Evolutionary conservation across 1,139 yeast genomes (phyloP), one percentile per base, ranked within the genome.

Genomic region (Pichia inconspicua): DNA sequence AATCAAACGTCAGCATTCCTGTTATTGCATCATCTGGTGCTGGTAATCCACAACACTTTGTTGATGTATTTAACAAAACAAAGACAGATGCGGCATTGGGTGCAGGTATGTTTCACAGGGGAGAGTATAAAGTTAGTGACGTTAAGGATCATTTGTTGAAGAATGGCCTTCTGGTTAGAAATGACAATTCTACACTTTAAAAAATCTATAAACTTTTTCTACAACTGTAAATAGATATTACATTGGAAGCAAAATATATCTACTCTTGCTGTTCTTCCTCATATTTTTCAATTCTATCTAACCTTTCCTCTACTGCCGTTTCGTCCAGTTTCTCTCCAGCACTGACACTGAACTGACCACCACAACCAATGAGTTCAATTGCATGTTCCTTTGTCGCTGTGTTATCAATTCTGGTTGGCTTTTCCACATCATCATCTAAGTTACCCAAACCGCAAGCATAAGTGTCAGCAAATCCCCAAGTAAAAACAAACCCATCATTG

Each of bases 391-490:
- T 85, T 1, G 97, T 88, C 1, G 99, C 98, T 8, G 97, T 92
- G 65, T 92, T 92, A 55, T 81, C 80, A 59, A 92, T 87, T 63
- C 92, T 76, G 0, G 95, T 84, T 42, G 97, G 97, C 22, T 69
- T 70, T 51, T 84, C 96, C 43, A 89, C 82, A 64, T 90, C 97
- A 63, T 92, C 97, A 44, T 86, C 97, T 42, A 87, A 96, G 34
- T 84, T 75, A 10, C 98, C 98, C 51, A 89, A 80, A 5, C 99
- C 99, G 34, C 92, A 82, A 25, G 95, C 98, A 64, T 87, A 92
- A 0, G 96, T 89, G 56, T 90, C 97, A 43, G 94, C 97, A 64
- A 90, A 92, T 1, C 99, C 99, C 99, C 99, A 92, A 1, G 97
- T 78, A 70, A 82, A 92, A 0, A 82, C 86, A 50, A 85, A 70